These are phyloP conservation scores for Hypericum perforatum DNA, from an alignment of 345 rosid species.

Conservation along the genomic window DNA sequence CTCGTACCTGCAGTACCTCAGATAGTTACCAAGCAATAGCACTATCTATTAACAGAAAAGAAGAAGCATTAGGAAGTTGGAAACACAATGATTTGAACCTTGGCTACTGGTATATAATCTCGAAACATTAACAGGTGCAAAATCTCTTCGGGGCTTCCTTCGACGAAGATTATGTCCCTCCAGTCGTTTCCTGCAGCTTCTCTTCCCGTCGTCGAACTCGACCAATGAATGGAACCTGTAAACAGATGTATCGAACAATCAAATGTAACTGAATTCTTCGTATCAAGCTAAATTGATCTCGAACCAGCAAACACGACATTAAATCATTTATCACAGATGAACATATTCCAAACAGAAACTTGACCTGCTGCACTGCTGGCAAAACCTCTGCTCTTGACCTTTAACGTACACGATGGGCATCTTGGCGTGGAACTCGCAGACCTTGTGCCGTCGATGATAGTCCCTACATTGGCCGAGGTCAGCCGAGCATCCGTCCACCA, in stretches of 20 bases:
- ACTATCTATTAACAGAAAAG: not conserved
- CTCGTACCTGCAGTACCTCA: conserved; percentile 30
- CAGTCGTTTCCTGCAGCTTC: conserved; percentile 77
- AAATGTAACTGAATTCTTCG: no score
- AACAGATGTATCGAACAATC: not conserved
- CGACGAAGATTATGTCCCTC: conserved; percentile 71
- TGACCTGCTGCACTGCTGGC: conserved; percentile 88
- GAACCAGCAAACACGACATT: not conserved
- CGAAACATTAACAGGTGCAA: conserved; percentile 29
- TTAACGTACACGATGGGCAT: conserved; percentile 44
- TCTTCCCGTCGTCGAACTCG: conserved; percentile 66
- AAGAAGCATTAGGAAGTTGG: not conserved
- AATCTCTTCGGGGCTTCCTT: conserved; percentile 58
- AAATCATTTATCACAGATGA: not conserved
- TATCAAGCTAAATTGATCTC: no score
- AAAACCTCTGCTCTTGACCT: conserved; percentile 57
- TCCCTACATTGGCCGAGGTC: conserved; percentile 65
- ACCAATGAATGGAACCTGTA: conserved; percentile 61
- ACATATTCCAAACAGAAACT: not conserved
- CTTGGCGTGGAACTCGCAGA: conserved; percentile 64
- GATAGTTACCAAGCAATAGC: not conserved
- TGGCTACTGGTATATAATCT: conserved; percentile 33
- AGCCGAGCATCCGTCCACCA: conserved; percentile 64
- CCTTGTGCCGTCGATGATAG: conserved; percentile 70
- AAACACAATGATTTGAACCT: conserved; percentile 25